Evolutionary conservation across 1,139 yeast genomes (phyloP).

Genomic region (Yamadazyma blattariae): DNA sequence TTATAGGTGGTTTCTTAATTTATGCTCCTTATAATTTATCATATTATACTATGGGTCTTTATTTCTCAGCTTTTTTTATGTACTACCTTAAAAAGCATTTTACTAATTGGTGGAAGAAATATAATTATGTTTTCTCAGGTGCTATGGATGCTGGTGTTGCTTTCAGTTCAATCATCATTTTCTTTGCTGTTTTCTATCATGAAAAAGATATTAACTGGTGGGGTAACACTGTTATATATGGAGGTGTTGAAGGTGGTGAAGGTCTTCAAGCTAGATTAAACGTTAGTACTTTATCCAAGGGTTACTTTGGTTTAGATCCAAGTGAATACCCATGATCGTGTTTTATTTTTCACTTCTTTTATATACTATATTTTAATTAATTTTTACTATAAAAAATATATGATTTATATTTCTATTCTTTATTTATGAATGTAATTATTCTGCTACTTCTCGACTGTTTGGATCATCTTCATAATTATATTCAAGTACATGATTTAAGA

Average conservation of each 20-base stretch:
- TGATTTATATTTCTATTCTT: too few species aligned
- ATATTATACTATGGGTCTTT: slow-evolving; percentile 49
- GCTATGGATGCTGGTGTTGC: slow-evolving; percentile 42
- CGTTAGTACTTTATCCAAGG: slow-evolving; percentile 25
- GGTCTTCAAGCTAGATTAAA: slow-evolving; percentile 4
- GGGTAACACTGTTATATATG: slow-evolving; percentile 36
- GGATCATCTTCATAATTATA: too few species aligned
- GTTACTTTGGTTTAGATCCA: slow-evolving; percentile 43
- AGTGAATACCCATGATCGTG: slow-evolving; percentile 20
- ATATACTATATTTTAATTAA: too few species aligned
- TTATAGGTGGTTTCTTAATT: slow-evolving; percentile 34
- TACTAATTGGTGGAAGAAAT: slow-evolving; percentile 42
- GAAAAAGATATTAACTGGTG: slow-evolving; percentile 32
- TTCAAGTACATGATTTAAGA: too few species aligned
- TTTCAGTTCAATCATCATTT: slow-evolving; percentile 33
- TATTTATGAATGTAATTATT: too few species aligned
- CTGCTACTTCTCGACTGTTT: too few species aligned
- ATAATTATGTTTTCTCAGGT: slow-evolving; percentile 35
- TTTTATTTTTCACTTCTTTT: too few species aligned
- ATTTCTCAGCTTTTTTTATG: slow-evolving; percentile 48
- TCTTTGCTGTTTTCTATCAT: slow-evolving; percentile 32
- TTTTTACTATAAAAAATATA: too few species aligned
- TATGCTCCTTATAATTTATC: slow-evolving; percentile 54
- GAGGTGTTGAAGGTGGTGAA: slow-evolving; percentile 23
- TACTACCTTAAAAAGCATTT: slow-evolving; percentile 28